Evolutionary conservation across 2,329 filamentous ascomycete genomes (phyloP).

Genomic region (Aspergillus glaucus): DNA sequence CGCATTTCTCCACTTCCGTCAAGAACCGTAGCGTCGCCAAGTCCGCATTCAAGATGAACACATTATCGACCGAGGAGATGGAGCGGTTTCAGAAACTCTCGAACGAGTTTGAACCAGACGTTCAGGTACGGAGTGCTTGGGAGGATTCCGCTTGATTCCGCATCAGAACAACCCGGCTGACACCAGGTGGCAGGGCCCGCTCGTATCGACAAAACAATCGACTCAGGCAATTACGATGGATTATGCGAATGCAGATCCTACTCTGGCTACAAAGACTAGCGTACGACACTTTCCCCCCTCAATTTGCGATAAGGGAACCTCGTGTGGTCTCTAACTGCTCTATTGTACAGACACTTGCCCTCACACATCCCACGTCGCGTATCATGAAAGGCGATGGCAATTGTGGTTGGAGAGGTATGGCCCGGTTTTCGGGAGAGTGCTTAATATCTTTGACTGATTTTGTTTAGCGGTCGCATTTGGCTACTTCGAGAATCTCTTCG

Average conservation of each 20-base stretch:
- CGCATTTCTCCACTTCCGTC: conserved; percentile 17
- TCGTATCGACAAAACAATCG: conserved; percentile 71
- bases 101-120: conserved; percentile 53
- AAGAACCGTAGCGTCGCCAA: conserved; percentile 4
- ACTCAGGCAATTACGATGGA: conserved; percentile 73
- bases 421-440: background rate
- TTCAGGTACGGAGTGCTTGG: conserved; percentile 41
- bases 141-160: background rate
- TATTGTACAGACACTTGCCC: conserved; percentile 65
- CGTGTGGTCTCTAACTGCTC: conserved; percentile 6
- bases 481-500: conserved; percentile 82
- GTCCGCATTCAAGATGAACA: conserved; percentile 27
- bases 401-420: conserved; percentile 93
- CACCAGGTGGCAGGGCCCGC: conserved; percentile 61
- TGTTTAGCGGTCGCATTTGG: conserved; percentile 76
- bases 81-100: conserved; percentile 58
- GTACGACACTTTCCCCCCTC: conserved; percentile 42
- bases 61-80: conserved; percentile 47
- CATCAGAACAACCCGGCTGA: conserved; percentile 14
- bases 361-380: conserved; percentile 81
- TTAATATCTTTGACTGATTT: conserved; percentile 5
- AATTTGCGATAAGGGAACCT: background rate
- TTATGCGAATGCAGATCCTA: conserved; percentile 80
- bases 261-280: conserved; percentile 79
- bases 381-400: conserved; percentile 88